Conservation (phyloP, 2,329 filamentous ascomycete genomes). For the Aspergillus novoparasiticus region DNA sequence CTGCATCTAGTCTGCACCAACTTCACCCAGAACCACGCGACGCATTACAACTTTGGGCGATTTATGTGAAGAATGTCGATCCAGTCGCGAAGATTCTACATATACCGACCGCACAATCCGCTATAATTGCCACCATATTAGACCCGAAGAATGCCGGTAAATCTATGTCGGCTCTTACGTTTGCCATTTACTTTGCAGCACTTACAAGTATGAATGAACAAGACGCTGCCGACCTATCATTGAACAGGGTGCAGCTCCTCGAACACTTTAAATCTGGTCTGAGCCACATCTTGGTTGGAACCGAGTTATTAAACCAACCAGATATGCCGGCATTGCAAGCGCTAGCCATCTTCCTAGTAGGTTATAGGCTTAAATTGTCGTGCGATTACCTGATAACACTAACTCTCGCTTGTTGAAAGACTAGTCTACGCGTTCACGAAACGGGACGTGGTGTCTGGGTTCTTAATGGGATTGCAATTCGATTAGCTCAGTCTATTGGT, state of each 20-base stretch:
- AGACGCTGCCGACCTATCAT: neutral
- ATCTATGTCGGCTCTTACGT: neutral
- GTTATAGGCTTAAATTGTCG: neutral
- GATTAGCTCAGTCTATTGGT: neutral
- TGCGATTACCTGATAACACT: no score
- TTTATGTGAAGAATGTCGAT: conserved; percentile 1
- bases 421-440: conserved; percentile 4
- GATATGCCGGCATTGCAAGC: neutral
- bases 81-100: conserved; percentile 1
- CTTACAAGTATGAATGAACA: neutral
- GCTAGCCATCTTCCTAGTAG: neutral
- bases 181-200: conserved; percentile 5
- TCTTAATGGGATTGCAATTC: neutral
- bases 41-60: neutral
- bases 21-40: neutral
- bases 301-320: neutral
- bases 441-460: neutral
- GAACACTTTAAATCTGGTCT: neutral
- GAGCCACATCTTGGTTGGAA: neutral
- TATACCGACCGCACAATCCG: neutral
- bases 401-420: neutral
- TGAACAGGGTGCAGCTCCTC: neutral
- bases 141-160: neutral
- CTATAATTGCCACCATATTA: neutral
- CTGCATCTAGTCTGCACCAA: no score